Percentiles rank a stretch among this genome's conserved stretches.
These are phyloP conservation scores for Bombardia bombarda DNA, from an alignment of 495 filamentous ascomycete species.

Conservation along the genomic window DNA sequence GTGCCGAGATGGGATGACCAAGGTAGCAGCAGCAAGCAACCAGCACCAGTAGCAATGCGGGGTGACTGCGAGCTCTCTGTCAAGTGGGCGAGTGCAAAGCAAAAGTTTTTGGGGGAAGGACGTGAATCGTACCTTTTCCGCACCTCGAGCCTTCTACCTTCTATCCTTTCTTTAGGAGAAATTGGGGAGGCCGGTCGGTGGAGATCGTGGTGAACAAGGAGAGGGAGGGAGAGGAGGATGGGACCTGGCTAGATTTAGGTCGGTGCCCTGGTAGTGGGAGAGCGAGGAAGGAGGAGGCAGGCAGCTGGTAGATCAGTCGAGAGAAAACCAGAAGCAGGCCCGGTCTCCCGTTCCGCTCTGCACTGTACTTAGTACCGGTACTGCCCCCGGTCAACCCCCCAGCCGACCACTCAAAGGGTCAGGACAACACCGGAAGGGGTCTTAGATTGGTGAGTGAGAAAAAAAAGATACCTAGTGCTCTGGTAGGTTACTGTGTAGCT, in stretches of 20 bases:
- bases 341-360: slow-evolving; percentile 13
- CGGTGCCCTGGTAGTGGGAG: slow-evolving; percentile 23
- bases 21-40: not conserved
- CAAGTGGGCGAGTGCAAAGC: slow-evolving; percentile 4
- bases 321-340: slow-evolving; percentile 20
- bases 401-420: slow-evolving; percentile 19
- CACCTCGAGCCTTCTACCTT: slow-evolving; percentile 27
- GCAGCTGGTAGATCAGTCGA: slow-evolving; percentile 29
- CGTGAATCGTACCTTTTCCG: slow-evolving; percentile 27
- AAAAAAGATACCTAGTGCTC: slow-evolving; percentile 9
- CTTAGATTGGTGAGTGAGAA: slow-evolving; percentile 17
- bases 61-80: too few relatives aligned
- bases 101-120: slow-evolving; percentile 4
- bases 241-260: slow-evolving; percentile 32
- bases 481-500: slow-evolving; percentile 1
- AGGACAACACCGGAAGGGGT: slow-evolving; percentile 21
- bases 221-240: slow-evolving; percentile 26
- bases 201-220: slow-evolving; percentile 25
- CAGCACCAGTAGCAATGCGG: too few relatives aligned
- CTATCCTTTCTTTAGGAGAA: slow-evolving; percentile 20
- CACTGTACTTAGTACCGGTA: slow-evolving; percentile 10
- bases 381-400: slow-evolving; percentile 13
- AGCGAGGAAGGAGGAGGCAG: slow-evolving; percentile 31
- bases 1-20: slow-evolving; percentile 11
- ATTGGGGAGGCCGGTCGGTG: slow-evolving; percentile 30